Evolutionary conservation across 2,329 filamentous ascomycete genomes (phyloP).

Genomic region (Biscogniauxia marginata): DNA sequence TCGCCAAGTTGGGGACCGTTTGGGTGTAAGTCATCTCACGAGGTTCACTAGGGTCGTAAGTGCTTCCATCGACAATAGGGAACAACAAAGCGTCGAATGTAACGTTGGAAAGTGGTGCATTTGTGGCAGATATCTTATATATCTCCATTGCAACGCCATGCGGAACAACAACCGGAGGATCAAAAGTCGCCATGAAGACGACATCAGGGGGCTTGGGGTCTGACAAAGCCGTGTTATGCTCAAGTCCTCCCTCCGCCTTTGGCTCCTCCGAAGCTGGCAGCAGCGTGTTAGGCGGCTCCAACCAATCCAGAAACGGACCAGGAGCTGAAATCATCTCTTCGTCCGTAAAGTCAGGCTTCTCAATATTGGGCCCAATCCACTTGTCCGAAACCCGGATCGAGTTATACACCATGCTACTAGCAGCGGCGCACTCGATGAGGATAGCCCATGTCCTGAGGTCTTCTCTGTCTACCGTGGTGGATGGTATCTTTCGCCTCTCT

Average conservation of each 20-base stretch:
- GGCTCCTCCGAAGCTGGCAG: slow-evolving; percentile 47
- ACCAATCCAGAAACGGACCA: slow-evolving; percentile 62
- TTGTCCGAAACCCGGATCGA: slow-evolving; percentile 69
- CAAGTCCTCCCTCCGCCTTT: slow-evolving; percentile 51
- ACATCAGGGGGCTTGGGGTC: slow-evolving; percentile 63
- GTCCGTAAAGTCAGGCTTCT: slow-evolving; percentile 52
- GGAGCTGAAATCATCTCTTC: slow-evolving; percentile 39
- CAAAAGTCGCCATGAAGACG: slow-evolving; percentile 71
- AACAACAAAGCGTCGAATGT: slow-evolving; percentile 61
- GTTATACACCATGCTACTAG: slow-evolving; percentile 41
- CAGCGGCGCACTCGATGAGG: slow-evolving; percentile 61
- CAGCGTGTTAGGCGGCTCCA: slow-evolving; percentile 66
- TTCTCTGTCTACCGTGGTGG: not conserved
- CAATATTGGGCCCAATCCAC: slow-evolving; percentile 70
- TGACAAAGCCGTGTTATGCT: slow-evolving; percentile 41
- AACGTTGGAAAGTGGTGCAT: slow-evolving; percentile 39
- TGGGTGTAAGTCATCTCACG: slow-evolving; percentile 53
- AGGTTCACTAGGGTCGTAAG: slow-evolving; percentile 56
- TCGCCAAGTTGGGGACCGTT: slow-evolving; percentile 42
- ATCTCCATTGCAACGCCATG: slow-evolving; percentile 62
- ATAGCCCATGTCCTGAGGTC: slow-evolving; percentile 59
- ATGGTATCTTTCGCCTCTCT: slow-evolving; percentile 49
- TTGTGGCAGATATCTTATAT: slow-evolving; percentile 53
- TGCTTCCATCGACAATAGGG: slow-evolving; percentile 47
- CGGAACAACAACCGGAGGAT: slow-evolving; percentile 71